Base-by-base conservation (phyloP, 1,284 basidiomycete genomes). In the Ceratobasidium sp. region DNA sequence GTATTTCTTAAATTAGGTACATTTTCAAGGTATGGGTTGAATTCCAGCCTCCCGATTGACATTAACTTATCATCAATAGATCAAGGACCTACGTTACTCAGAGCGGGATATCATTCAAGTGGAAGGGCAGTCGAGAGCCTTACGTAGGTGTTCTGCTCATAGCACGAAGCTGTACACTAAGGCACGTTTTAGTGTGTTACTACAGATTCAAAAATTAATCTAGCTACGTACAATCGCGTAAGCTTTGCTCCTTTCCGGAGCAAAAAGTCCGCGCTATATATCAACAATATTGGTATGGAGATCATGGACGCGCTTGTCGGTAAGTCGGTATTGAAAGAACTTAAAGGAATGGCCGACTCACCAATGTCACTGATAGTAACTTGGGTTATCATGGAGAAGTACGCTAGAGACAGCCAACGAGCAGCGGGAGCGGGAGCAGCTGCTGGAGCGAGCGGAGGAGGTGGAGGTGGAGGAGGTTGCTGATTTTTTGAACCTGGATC, bases 181-280 rank as follows among this genome's bases (percentile, higher is more conserved):
- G 1, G 20, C 8, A 66, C 47, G 23, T 13, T 3, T 23, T 47
- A 71, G 68, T 71, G 68, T 60, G 68, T 71, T 28, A 33, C 68
- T 13, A 23, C n/a, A 15, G 68, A 71, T 35, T 58, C 54, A 11
- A 37, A 49, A 13, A 17, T 71, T 5, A 71, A 71, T 28, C 37
- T 71, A 31, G 68, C 68, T 2, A 71, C 68, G 3, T 71, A 71
- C 45, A 13, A 71, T 13, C 68, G 68, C 15, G 54, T 53, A 1
- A 7, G 33, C 17, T 71, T 71, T 60, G n/a, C 35, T 15, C 20
- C n/a, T n/a, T 31, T 71, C 47, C 45, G 68, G 33, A 60, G 31
- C 68, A 71, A 71, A 37, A 71, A 60, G 56, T 71, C 68, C 3
- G 37, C 37, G 5, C 54, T 71, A 15, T 53, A 60, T 15, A 60